Percentiles rank a stretch among this genome's conserved stretches.
Evolutionary conservation across 192 early-diverging fungal species (phyloP).

Genomic region (Coemansia sp.): DNA sequence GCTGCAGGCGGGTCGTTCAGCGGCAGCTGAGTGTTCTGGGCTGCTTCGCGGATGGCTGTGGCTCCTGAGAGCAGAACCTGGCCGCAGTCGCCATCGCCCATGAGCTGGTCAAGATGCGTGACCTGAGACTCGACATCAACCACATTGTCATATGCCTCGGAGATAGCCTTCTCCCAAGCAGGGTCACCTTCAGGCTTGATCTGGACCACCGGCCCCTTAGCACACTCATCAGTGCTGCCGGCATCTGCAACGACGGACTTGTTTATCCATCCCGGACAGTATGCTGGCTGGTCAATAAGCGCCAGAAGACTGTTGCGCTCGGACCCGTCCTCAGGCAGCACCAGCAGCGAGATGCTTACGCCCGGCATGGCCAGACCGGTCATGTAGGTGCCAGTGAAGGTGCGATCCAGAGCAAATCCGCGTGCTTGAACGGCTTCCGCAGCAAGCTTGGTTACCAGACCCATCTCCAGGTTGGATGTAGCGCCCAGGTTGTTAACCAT

Average conservation of each 20-base stretch:
- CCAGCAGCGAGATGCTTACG: conserved; percentile 67
- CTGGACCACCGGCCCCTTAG: conserved; percentile 17
- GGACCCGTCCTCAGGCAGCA: conserved; percentile 53
- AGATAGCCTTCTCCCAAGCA: conserved; percentile 55
- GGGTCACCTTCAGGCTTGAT: conserved; percentile 46
- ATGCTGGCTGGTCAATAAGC: conserved; percentile 60
- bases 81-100: conserved; percentile 88
- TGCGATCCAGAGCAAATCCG: conserved; percentile 55
- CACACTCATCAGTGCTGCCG: conserved; percentile 42
- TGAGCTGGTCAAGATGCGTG: conserved; percentile 69
- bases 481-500: conserved; percentile 86
- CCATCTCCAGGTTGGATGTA: conserved; percentile 70
- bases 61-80: conserved; percentile 68
- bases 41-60: conserved; percentile 58
- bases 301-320: conserved; percentile 41
- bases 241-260: conserved; percentile 40
- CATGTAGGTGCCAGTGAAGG: conserved; percentile 74
- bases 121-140: conserved; percentile 60
- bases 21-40: conserved; percentile 42
- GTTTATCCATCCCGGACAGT: conserved; percentile 69
- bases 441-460: conserved; percentile 69
- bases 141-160: conserved; percentile 50
- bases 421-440: conserved; percentile 46
- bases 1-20: conserved; percentile 60
- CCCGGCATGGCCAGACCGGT: conserved; percentile 84